A percentile compares a stretch with the other conserved stretches of the same genome.
These are phyloP conservation scores for Pythium dissimile DNA, from an alignment of 352 stramenopile genomes.

Conservation along the genomic window DNA sequence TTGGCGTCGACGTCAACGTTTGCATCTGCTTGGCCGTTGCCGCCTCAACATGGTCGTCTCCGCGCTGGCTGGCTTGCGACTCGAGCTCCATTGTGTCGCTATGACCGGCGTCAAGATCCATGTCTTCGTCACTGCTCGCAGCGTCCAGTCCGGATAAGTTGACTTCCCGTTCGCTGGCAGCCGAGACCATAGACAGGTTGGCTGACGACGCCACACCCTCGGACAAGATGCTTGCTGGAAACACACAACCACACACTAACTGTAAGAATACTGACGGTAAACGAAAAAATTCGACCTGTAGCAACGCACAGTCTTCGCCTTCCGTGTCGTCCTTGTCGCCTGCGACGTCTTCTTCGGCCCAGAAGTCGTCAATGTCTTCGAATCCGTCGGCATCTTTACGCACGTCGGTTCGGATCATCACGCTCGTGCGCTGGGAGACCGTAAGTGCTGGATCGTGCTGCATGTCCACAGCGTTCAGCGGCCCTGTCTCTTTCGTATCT, in stretches of 20 bases:
- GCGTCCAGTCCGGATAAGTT: slow-evolving; percentile 15
- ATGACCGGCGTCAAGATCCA: not conserved
- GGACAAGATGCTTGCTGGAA: slow-evolving; percentile 20
- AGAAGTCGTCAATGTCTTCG: slow-evolving; percentile 87
- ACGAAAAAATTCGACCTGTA: not conserved
- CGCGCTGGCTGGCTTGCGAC: slow-evolving; percentile 13
- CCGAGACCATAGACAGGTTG: slow-evolving; percentile 22
- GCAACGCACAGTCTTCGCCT: slow-evolving; percentile 21
- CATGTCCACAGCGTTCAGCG: too few species aligned
- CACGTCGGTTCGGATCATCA: slow-evolving; percentile 60
- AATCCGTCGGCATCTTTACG: slow-evolving; percentile 78
- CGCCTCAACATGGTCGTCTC: not conserved
- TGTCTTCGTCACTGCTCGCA: slow-evolving; percentile 9
- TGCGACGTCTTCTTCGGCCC: slow-evolving; percentile 52
- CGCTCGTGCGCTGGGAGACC: slow-evolving; percentile 30
- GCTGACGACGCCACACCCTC: slow-evolving; percentile 17
- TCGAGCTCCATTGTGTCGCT: slow-evolving; percentile 24
- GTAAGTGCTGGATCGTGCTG: slow-evolving; percentile 11
- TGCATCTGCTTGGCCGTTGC: not conserved
- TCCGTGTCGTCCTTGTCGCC: slow-evolving; percentile 41
- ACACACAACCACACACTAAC: not conserved
- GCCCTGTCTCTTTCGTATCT: too few species aligned
- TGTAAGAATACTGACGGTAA: not conserved
- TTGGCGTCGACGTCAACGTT: not conserved
- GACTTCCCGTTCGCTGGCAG: slow-evolving; percentile 12